phyloP scores from a whole-genome alignment of 306 rosid species.

The Prunus salicina region DNA sequence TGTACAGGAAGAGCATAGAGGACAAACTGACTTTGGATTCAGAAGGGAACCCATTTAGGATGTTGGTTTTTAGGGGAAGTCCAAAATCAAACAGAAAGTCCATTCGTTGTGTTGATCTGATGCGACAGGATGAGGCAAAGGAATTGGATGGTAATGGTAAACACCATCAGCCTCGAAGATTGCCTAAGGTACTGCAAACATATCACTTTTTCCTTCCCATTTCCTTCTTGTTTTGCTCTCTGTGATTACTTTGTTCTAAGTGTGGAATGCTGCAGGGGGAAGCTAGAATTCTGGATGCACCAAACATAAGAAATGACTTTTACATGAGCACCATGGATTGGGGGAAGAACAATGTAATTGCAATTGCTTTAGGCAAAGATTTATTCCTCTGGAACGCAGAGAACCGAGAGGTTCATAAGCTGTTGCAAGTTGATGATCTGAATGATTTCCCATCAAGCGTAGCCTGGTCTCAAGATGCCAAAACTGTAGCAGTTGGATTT shows the following conservation, averaged over 20 bases:
- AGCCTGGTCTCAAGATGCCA: constrained; percentile 60
- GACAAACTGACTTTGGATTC: constrained; percentile 59
- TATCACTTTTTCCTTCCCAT: too few species aligned
- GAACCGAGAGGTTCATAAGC: constrained; percentile 31
- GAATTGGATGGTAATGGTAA: constrained; percentile 31
- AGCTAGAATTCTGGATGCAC: constrained; percentile 64
- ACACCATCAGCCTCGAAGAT: constrained; percentile 26
- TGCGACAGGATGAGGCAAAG: constrained; percentile 45
- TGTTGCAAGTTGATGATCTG: constrained; percentile 25
- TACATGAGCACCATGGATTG: constrained; percentile 66
- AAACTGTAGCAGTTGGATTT: constrained; percentile 47
- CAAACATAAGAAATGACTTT: constrained; percentile 59
- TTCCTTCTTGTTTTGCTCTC: too few species aligned
- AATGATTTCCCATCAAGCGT: constrained; percentile 53
- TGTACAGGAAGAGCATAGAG: constrained; percentile 50
- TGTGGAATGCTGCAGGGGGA: constrained; percentile 39
- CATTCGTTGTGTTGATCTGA: constrained; percentile 53
- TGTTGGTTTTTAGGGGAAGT: constrained; percentile 82
- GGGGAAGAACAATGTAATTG: constrained; percentile 64
- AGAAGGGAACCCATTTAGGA: constrained; percentile 68
- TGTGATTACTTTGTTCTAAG: neutral
- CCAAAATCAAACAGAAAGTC: constrained; percentile 62
- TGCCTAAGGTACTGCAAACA: constrained; percentile 53
- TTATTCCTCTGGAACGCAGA: constrained; percentile 65
- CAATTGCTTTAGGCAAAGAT: constrained; percentile 57